Evolutionary conservation across 2,329 filamentous ascomycete genomes (phyloP).

Genomic region (Pseudodiploospora longispora): DNA sequence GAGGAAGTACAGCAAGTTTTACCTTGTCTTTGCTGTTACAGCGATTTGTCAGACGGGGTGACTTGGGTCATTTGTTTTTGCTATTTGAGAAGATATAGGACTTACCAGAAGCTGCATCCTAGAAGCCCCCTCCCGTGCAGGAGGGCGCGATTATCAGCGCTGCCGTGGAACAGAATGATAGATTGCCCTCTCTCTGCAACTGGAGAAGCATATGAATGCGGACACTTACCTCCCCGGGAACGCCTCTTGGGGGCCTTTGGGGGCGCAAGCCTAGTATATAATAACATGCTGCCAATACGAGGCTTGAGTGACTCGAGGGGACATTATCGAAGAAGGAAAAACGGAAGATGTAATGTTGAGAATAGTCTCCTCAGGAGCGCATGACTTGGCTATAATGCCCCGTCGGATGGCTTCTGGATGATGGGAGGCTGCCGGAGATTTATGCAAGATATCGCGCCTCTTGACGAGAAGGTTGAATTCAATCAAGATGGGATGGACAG

Average conservation of each 20-base stretch:
- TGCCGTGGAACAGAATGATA: slow-evolving; percentile 4
- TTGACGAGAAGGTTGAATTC: no score
- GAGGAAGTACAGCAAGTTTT: slow-evolving; percentile 8
- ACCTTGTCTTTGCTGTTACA: slow-evolving; percentile 46
- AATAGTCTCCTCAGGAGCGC: no score
- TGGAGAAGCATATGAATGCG: background rate
- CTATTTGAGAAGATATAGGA: background rate
- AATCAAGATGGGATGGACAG: no score
- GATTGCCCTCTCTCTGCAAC: no score
- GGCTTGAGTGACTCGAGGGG: no score
- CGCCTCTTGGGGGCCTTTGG: slow-evolving; percentile 52
- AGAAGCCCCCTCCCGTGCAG: no score
- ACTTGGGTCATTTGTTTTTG: background rate
- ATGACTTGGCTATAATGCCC: no score
- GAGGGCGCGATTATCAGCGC: background rate
- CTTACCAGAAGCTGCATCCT: slow-evolving; percentile 48
- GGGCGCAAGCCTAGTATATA: slow-evolving; percentile 49
- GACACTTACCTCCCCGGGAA: slow-evolving; percentile 48
- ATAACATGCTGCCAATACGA: slow-evolving; percentile 34
- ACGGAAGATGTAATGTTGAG: no score
- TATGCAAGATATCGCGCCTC: no score
- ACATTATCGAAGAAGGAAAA: no score
- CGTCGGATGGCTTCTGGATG: no score
- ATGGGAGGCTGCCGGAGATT: no score
- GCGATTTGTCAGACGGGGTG: slow-evolving; percentile 6